Base-by-base conservation (phyloP, 78 protist genomes). In the Chrysochromulina tobinii region DNA sequence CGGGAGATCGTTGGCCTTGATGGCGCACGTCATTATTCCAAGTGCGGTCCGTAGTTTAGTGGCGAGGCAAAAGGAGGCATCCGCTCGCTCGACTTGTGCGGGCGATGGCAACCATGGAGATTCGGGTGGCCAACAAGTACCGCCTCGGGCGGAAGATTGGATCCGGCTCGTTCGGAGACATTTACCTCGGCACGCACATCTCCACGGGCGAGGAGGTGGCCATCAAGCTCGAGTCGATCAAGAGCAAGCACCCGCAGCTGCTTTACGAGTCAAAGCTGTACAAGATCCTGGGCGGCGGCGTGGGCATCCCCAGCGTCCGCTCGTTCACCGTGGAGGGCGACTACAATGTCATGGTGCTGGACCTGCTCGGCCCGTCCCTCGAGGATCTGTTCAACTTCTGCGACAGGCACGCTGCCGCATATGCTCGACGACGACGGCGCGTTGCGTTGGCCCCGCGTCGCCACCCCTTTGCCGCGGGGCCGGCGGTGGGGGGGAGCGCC, bases 341-440 rank as follows among this genome's bases (percentile, higher is more conserved):
- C 87, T 97, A 94, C 87, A 95, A 97, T 90, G 98, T 96, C 17
- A 95, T 98, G 94, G 96, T 90, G 87, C 94, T 94, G 81, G 95
- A 89, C 15, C 68, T 94, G 85, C 91, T 95, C 27, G 96, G 96
- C 15, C 96, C 96, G 11, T 69, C 90, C 15, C 88, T 95, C 81
- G 96, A 95, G 72, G 96, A 95, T 20, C 59, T 94, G 25, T 90
- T 95, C 79, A 38, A 38, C 38, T 38, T 38, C 38, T 38, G 38
- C 38, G 38, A 38, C 38, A 38, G 38, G 38, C 38, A 38, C 38
- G 38, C 38, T 38, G 38, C 38, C 38, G 38, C 38, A 38, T 38
- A 38, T 0, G 38, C 38, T 38, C 38, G 38, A 38, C 38, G 0
- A 38, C 38, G 38, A 38, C 38, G 38, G 38, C 38, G 38, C 38